These are phyloP conservation scores for Ganoderma leucocontextum DNA, from an alignment of 1,284 basidiomycete species.

Conservation along the genomic window DNA sequence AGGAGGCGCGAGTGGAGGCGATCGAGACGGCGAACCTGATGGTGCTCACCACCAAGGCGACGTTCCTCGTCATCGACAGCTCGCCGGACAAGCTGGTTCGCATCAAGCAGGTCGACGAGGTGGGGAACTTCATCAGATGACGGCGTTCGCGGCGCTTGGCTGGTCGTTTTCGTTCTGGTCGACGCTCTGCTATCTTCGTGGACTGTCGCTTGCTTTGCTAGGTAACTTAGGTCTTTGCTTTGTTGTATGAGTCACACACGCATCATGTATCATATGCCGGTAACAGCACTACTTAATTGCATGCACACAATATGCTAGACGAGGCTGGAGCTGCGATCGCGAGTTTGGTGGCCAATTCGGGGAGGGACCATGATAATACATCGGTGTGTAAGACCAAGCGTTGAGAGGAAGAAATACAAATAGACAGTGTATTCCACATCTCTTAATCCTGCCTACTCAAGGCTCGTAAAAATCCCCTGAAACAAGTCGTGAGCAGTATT, in stretches of 20 bases:
- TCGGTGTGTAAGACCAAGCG: too few relatives aligned
- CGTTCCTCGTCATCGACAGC: constrained; percentile 31
- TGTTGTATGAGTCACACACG: constrained; percentile 14
- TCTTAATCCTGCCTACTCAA: too few relatives aligned
- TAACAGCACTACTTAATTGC: constrained; percentile 13
- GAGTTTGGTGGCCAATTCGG: too few relatives aligned
- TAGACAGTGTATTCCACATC: too few relatives aligned
- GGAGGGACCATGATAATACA: too few relatives aligned
- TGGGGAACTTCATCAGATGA: constrained; percentile 26
- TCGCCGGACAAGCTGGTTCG: constrained; percentile 23
- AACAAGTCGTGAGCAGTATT: background rate
- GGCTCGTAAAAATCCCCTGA: background rate
- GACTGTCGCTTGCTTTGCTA: background rate
- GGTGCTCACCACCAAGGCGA: constrained; percentile 28
- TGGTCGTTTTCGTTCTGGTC: background rate
- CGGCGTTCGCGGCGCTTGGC: background rate
- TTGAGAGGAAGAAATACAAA: too few relatives aligned
- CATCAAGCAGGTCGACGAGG: constrained; percentile 27
- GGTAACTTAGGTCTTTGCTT: constrained; percentile 16
- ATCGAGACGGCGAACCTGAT: constrained; percentile 28
- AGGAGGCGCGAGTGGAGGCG: constrained; percentile 33
- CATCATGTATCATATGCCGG: constrained; percentile 16
- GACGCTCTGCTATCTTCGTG: background rate
- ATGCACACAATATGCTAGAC: background rate
- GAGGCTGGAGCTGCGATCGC: too few relatives aligned